Evolutionary conservation across 2,329 filamentous ascomycete genomes (phyloP).

Genomic region (Aspergillus chevalieri): DNA sequence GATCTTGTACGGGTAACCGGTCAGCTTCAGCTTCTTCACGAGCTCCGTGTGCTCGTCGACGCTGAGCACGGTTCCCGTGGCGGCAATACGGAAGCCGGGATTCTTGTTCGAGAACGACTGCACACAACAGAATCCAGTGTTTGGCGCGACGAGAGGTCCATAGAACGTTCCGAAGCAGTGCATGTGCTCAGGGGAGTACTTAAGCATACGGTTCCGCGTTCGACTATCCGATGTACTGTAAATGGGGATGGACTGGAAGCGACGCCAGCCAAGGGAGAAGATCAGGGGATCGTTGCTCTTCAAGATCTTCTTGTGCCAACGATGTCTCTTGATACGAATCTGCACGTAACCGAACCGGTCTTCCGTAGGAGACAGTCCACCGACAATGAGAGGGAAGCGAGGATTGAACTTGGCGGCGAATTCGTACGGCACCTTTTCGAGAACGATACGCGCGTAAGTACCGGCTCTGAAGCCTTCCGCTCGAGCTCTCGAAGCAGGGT

Average conservation of each 20-base stretch:
- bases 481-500: conserved; percentile 71
- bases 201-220: conserved; percentile 93
- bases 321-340: conserved; percentile 90
- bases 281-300: conserved; percentile 98
- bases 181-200: conserved; percentile 99
- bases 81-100: conserved; percentile 87
- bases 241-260: conserved; percentile 86
- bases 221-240: conserved; percentile 94
- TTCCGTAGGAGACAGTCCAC: conserved; percentile 87
- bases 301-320: conserved; percentile 98
- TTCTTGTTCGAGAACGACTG: conserved; percentile 80
- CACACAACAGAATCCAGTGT: conserved; percentile 91
- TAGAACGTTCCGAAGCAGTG: conserved; percentile 97
- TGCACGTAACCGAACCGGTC: conserved; percentile 95
- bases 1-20: conserved; percentile 89
- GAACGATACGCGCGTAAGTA: conserved; percentile 84
- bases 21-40: conserved; percentile 98
- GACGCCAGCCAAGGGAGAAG: conserved; percentile 91
- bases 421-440: conserved; percentile 84
- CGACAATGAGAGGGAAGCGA: conserved; percentile 76
- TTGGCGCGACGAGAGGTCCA: conserved; percentile 87
- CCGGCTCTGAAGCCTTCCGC: conserved; percentile 90
- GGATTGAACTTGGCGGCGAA: conserved; percentile 79
- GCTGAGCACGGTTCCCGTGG: conserved; percentile 85
- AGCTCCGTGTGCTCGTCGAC: conserved; percentile 96